Evolutionary conservation across 371 early-diverging fungal species (phyloP), one percentile per base, ranked within the genome.

Genomic region (Cladochytrium tenue): DNA sequence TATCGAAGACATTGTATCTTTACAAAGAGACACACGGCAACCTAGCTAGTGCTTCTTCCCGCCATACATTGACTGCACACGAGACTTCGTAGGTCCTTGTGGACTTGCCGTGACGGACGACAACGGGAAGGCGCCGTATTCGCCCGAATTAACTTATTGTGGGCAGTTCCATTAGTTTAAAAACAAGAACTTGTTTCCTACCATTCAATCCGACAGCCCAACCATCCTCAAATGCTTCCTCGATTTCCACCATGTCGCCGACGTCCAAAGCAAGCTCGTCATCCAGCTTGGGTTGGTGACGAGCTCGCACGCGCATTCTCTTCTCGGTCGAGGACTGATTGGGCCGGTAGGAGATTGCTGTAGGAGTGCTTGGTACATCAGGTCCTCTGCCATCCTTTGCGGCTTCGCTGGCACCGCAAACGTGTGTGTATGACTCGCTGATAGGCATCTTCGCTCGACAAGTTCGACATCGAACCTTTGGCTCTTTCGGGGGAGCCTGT

Each of bases 51-150:
- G 7, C 20, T 43, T 43, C 43, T 43, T 43, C 43, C 43, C 20
- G 43, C 7, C 7, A 32, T 69, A 69, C 15, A 69, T 60, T 58
- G 60, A 59, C 36, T 69, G 69, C 7, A 69, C 69, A 43, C 69
- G 69, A n/a, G 57, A 51, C 52, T 64, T 57, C 28, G 51, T 50
- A 25, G 63, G 57, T 25, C 36, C 50, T 10, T 7, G 25, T 35
- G 3, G 32, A 17, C n/a, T n/a, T 20, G 58, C 56, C 1, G 52
- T 26, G n/a, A 69, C 60, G 43, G 53, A 69, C 23, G 51, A 53
- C 17, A 88, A 58, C 3, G 92, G 92, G 76, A 92, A 92, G 5
- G 88, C 90, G 13, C 92, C 92, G 53, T 79, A 80, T 30, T 78
- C 73, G 7, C 88, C 85, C 0, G 90, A 86, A 52, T 81, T 80